Evolutionary conservation across 2,329 filamentous ascomycete genomes (phyloP).

Genomic region (Zymoseptoria tritici): DNA sequence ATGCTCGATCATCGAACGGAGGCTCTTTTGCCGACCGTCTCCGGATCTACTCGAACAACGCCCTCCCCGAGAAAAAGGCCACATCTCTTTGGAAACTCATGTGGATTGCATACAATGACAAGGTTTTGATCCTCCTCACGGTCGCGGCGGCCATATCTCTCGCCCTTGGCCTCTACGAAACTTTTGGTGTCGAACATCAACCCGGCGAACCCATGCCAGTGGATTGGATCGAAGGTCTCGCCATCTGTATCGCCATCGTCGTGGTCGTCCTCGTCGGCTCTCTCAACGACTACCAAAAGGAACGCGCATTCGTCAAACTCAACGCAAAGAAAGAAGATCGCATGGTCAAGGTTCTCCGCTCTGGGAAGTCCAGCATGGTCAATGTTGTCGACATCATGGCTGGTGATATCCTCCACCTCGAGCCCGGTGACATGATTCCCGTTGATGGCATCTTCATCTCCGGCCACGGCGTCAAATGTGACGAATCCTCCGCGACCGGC

Average conservation of each 20-base stretch:
- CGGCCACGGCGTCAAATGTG: conserved; percentile 61
- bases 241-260: conserved; percentile 67
- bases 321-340: conserved; percentile 74
- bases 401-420: conserved; percentile 65
- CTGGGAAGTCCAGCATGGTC: conserved; percentile 61
- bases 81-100: conserved; percentile 64
- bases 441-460: conserved; percentile 63
- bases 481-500: conserved; percentile 69
- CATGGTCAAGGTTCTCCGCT: conserved; percentile 65
- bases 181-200: conserved; percentile 43
- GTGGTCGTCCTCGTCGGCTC: conserved; percentile 70
- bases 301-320: conserved; percentile 70
- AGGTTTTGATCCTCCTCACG: conserved; percentile 65
- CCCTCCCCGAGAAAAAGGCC: conserved; percentile 60
- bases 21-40: conserved; percentile 54
- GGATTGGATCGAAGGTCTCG: conserved; percentile 78
- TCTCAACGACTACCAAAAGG: conserved; percentile 76
- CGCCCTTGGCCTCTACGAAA: conserved; percentile 65
- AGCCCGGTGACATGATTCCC: conserved; percentile 65
- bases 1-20: conserved; percentile 6
- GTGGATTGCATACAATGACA: conserved; percentile 79
- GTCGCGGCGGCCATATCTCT: conserved; percentile 66
- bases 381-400: conserved; percentile 64
- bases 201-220: conserved; percentile 34
- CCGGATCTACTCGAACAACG: conserved; percentile 62